Percentiles rank a stretch among this genome's conserved stretches.
Conservation (phyloP, 495 filamentous ascomycete genomes). For the Penicillium steckii region DNA sequence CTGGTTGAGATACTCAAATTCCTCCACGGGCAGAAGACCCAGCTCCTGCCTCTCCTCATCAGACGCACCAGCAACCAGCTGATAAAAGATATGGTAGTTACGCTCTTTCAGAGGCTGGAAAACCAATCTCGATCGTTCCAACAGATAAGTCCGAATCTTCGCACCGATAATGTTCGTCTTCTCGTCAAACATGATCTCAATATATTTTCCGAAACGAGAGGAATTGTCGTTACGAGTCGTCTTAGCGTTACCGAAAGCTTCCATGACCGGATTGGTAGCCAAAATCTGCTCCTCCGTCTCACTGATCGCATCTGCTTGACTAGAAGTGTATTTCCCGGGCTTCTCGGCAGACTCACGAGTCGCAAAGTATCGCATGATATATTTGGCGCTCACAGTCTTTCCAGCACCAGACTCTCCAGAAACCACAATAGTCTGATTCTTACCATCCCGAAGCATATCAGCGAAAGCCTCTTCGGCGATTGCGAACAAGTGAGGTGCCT, state of each 20-base stretch:
- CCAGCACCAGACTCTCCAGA: slow-evolving; percentile 98
- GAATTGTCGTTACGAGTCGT: slow-evolving; percentile 99
- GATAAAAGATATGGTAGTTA: slow-evolving; percentile 99
- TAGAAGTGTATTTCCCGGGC: slow-evolving; percentile 74
- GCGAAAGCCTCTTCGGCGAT: slow-evolving; percentile 99
- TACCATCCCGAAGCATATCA: slow-evolving; percentile 93
- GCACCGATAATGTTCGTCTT: slow-evolving; percentile 96
- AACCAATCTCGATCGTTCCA: slow-evolving; percentile 95
- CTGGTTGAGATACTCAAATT: slow-evolving; percentile 96
- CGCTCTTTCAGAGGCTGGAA: slow-evolving; percentile 97
- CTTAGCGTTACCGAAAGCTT: slow-evolving; percentile 99
- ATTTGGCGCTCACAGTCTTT: slow-evolving; percentile 99
- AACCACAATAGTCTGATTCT: slow-evolving; percentile 98
- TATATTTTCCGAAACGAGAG: slow-evolving; percentile 98
- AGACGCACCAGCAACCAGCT: slow-evolving; percentile 91
- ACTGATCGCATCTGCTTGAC: slow-evolving; percentile 85
- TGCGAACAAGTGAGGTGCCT: slow-evolving; percentile 96
- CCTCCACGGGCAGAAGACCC: slow-evolving; percentile 74
- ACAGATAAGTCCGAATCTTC: slow-evolving; percentile 91
- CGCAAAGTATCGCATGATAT: slow-evolving; percentile 99
- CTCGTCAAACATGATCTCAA: slow-evolving; percentile 98
- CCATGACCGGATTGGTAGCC: slow-evolving; percentile 99
- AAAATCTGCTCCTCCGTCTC: slow-evolving; percentile 98
- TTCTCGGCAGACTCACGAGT: slow-evolving; percentile 93
- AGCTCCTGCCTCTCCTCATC: slow-evolving; percentile 78